Evolutionary conservation across 2,329 filamentous ascomycete genomes (phyloP), one percentile per base, ranked within the genome.

Genomic region (Aspergillus sp.): DNA sequence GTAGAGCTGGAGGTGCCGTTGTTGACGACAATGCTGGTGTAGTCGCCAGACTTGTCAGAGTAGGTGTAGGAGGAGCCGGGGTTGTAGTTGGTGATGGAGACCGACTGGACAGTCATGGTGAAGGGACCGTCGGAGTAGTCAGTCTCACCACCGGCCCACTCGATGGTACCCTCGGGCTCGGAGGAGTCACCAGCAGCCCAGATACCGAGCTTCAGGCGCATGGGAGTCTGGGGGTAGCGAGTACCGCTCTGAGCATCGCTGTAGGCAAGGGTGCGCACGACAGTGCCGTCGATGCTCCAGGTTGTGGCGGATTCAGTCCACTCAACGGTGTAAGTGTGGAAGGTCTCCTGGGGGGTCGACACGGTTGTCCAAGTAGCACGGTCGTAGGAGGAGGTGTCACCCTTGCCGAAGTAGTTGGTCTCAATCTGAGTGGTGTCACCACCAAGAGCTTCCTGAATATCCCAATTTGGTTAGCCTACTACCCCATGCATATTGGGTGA

Each of bases 401-500:
- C 95, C 79, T 98, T 97, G 76, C 93, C 92, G 70, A 98, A 99
- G 81, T 96, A 99, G 79, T 99, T 98, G 70, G 89, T 91, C 79
- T 98, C 92, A 36, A 79, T 73, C 54, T 71, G 63, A 41, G 64
- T 70, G 19, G 66, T 71, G 54, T 75, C 69, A 25, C 73, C 69
- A 50, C 78, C 78, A 49, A 78, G 62, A 58, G 69, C 70, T 65
- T 78, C 76, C 75, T 77, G 61, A 64, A 39, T 10, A 12, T 55
- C 30, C 41, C 17, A 15, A 41, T 39, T 36, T 25, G 56, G 63
- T 69, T 65, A 71, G 70, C 88, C 77, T 93, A 82, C 71, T 89
- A 84, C 57, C 87, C 21, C 49, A 23, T 51, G 57, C 48, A 49
- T 51, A 43, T 25, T 50, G 25, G 17, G 13, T 28, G 28, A 30